Base-by-base conservation (phyloP, 805 yeast species). In the Sungouiozyma intestinalis region DNA sequence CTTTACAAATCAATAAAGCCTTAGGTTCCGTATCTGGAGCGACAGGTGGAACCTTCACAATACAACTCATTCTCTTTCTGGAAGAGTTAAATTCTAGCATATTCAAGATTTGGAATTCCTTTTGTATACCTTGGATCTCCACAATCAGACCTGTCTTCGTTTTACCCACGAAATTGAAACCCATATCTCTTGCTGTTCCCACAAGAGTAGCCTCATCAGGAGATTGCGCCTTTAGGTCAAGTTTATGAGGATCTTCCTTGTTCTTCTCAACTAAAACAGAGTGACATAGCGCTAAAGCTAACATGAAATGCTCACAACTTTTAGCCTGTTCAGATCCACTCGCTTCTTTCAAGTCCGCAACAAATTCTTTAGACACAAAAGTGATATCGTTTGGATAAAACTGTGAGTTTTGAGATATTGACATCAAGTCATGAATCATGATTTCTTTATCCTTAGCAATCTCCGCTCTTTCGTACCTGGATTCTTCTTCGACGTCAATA, bases 181-280 rank as follows among this genome's bases (percentile, higher is more conserved):
- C 94, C 51, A 81, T 66, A 52, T 82, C 81, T 57, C 88, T 72
- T 0, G 92, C 92, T 16, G 92, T 81, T 14, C 79, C 80, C 14
- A 84, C 94, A 44, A 84, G 70, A 0, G 94, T 92, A 20, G 88
- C 87, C 62, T 84, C 94, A 68, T 84, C 94, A 0, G 94, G 94
- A 19, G 87, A 79, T 57, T 83, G 92, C 0, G 92, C 92, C 53
- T 81, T 79, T 33, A 81, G 63, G 19, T 75, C 65, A 40, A 73
- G 50, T 45, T 71, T 78, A 1, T 65, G 71, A 2, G 85, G 77
- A 49, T 76, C 70, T 19, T 70, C 68, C 33, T 78, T 79, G 47
- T 79, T 78, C 33, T 73, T 72, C 53, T 84, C 94, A 21, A 78
- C 74, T 36, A 84, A 60, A 18, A 84, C 92, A 42, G 88, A 77